Percentiles rank a stretch among this genome's conserved stretches.
phyloP scores from a whole-genome alignment of 164 flowering plant genomes.

The Taxillus chinensis region DNA sequence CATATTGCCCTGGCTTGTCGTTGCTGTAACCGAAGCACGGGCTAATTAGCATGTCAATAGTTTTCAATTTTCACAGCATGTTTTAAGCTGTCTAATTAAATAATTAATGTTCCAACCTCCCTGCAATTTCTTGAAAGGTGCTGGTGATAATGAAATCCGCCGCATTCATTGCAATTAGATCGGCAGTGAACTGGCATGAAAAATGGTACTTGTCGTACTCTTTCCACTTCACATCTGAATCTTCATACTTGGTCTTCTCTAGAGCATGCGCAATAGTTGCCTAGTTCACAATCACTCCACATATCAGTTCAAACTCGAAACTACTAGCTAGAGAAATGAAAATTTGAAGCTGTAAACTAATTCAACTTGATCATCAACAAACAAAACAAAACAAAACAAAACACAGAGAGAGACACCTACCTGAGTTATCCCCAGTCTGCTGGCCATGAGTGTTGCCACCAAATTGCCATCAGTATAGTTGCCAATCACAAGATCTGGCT shows the following conservation, averaged over 20 bases:
- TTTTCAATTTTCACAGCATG: too few species aligned
- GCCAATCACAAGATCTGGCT: conserved; percentile 4
- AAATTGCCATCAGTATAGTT: conserved; percentile 5
- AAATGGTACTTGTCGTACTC: conserved; percentile 1
- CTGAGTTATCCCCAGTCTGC: conserved; percentile 4
- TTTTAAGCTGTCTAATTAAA: too few species aligned
- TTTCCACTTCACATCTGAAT: conserved; percentile 7
- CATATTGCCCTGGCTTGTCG: conserved; percentile 4
- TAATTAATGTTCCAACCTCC: neutral
- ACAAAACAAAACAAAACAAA: neutral
- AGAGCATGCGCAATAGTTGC: conserved; percentile 6
- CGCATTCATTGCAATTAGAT: conserved; percentile 4
- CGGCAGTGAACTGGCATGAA: conserved; percentile 6
- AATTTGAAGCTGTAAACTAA: neutral
- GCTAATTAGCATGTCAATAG: neutral
- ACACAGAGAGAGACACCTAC: neutral
- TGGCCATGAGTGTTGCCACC: conserved; percentile 7
- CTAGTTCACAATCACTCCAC: neutral
- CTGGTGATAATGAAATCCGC: conserved; percentile 6
- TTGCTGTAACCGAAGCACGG: conserved; percentile 3
- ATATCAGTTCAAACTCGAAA: neutral
- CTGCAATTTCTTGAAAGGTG: conserved; percentile 6
- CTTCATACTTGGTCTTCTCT: conserved; percentile 6
- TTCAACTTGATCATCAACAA: neutral
- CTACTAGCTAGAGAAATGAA: neutral